Conservation (phyloP, 306 rosid genomes). For the Quercus mongolica region DNA sequence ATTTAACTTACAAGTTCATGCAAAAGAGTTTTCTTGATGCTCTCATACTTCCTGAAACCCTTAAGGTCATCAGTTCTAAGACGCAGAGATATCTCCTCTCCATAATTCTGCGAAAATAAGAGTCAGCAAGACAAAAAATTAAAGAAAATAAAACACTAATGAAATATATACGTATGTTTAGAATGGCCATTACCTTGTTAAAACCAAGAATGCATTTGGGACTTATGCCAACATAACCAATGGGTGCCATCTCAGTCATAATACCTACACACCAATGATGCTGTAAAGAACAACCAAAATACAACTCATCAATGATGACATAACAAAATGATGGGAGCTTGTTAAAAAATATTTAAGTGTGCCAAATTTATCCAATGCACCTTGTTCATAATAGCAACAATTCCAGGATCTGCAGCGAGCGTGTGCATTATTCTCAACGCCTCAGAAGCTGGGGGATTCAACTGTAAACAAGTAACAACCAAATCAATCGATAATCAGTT, state of each 20-base stretch:
- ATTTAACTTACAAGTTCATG: slow-evolving; percentile 83
- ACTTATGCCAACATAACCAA: slow-evolving; percentile 90
- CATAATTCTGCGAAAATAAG: slow-evolving; percentile 54
- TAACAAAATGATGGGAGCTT: slow-evolving; percentile 18
- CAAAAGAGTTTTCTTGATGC: slow-evolving; percentile 86
- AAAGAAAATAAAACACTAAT: slow-evolving; percentile 1
- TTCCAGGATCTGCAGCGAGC: slow-evolving; percentile 97
- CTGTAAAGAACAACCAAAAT: slow-evolving; percentile 40
- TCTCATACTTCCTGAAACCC: slow-evolving; percentile 88
- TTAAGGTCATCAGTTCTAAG: slow-evolving; percentile 94
- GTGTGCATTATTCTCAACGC: slow-evolving; percentile 91
- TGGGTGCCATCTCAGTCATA: slow-evolving; percentile 97
- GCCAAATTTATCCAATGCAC: slow-evolving; percentile 24
- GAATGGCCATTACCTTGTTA: slow-evolving; percentile 58
- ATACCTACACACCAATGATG: slow-evolving; percentile 92
- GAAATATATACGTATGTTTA: not conserved
- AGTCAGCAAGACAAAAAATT: slow-evolving; percentile 2
- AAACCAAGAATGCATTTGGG: slow-evolving; percentile 92
- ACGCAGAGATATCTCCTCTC: slow-evolving; percentile 94
- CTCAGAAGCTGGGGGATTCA: slow-evolving; percentile 82
- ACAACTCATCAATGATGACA: slow-evolving; percentile 24
- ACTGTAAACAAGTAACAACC: slow-evolving; percentile 45
- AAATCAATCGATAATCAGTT: slow-evolving; percentile 13
- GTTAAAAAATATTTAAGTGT: not conserved
- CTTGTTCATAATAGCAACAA: slow-evolving; percentile 92